phyloP scores from a whole-genome alignment of 441 rosid genomes.

The Gossypium trilobum region DNA sequence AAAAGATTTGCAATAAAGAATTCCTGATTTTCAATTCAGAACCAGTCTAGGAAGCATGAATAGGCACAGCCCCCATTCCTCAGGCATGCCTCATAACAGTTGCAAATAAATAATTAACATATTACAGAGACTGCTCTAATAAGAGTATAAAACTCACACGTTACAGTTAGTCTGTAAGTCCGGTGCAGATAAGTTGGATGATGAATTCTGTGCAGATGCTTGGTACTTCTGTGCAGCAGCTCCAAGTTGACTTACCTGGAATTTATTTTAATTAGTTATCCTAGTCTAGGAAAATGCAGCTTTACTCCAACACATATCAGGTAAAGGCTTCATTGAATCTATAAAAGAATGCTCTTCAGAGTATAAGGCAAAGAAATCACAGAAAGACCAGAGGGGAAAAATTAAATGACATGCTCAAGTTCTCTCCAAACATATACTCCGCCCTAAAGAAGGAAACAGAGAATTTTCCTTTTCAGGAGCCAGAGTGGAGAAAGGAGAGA shows the following conservation, averaged over 20 bases:
- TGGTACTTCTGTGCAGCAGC: conserved; percentile 37
- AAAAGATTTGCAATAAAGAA: no score
- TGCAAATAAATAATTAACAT: neutral
- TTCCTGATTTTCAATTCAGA: neutral
- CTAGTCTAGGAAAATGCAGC: neutral
- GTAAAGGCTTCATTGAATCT: conserved; percentile 5
- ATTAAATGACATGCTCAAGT: neutral
- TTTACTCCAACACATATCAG: neutral
- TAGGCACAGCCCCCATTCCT: neutral
- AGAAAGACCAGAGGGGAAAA: neutral
- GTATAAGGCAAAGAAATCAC: neutral
- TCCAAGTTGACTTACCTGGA: conserved; percentile 37
- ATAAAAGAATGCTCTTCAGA: conserved; percentile 2
- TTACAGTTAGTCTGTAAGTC: conserved; percentile 33
- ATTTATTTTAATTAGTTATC: conserved; percentile 10
- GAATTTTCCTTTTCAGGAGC: neutral
- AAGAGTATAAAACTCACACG: conserved; percentile 21
- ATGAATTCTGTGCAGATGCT: conserved; percentile 28
- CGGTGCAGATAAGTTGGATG: conserved; percentile 26
- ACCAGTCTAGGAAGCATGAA: neutral
- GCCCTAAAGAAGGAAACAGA: neutral
- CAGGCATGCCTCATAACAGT: neutral
- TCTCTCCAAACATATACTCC: neutral
- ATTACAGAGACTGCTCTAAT: neutral
- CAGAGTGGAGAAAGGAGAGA: neutral